phyloP scores from a whole-genome alignment of 2,329 filamentous ascomycete species.

The Aureobasidium sp. region DNA sequence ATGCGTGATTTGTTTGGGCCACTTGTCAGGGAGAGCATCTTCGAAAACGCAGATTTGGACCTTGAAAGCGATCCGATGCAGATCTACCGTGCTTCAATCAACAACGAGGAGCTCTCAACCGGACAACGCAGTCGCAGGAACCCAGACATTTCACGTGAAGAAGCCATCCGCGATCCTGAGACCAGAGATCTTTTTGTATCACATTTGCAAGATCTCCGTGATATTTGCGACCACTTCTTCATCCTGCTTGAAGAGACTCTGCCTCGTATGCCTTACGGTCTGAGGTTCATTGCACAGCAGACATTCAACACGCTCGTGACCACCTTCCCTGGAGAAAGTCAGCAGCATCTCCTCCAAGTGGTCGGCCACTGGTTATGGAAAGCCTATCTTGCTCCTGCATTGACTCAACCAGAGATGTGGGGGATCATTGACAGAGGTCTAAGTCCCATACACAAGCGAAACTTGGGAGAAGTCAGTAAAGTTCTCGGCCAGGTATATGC shows the following conservation, averaged over 20 bases:
- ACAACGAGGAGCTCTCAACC: conserved; percentile 92
- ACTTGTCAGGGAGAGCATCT: conserved; percentile 82
- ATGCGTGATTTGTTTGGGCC: conserved; percentile 78
- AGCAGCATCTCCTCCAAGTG: conserved; percentile 70
- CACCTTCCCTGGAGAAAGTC: conserved; percentile 74
- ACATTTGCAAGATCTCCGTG: conserved; percentile 85
- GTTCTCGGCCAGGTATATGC: conserved; percentile 83
- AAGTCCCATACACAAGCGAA: conserved; percentile 86
- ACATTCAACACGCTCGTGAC: conserved; percentile 71
- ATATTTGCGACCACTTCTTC: conserved; percentile 91
- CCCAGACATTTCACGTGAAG: conserved; percentile 78
- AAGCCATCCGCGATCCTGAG: conserved; percentile 93
- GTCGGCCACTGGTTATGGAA: conserved; percentile 92
- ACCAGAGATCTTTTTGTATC: conserved; percentile 89
- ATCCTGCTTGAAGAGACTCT: conserved; percentile 72
- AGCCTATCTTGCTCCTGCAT: conserved; percentile 82
- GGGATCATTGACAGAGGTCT: conserved; percentile 86
- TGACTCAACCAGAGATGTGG: conserved; percentile 84
- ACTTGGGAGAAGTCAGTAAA: conserved; percentile 83
- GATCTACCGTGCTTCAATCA: conserved; percentile 91
- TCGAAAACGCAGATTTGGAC: conserved; percentile 85
- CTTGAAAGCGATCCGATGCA: conserved; percentile 96
- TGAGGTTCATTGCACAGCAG: conserved; percentile 80
- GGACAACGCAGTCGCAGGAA: conserved; percentile 74
- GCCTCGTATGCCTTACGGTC: conserved; percentile 84